Percentiles rank a stretch among this genome's conserved stretches.
Conservation (phyloP, 2,329 filamentous ascomycete species). For the Hypocreales sp. region DNA sequence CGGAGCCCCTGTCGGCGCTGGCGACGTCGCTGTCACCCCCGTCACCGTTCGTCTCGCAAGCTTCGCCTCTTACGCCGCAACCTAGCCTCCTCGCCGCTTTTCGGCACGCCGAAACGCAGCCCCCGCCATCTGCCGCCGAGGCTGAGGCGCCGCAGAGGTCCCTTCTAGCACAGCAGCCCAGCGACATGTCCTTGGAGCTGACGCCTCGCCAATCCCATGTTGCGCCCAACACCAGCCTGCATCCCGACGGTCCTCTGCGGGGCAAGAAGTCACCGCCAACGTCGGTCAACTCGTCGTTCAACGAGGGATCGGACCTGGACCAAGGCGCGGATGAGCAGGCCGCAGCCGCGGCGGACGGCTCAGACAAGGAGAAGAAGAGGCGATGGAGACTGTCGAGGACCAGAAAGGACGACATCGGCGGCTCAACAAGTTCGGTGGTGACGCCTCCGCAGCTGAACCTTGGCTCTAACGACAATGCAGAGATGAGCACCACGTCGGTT, state of each 20-base stretch:
- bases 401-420: conserved; percentile 38
- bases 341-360: conserved; percentile 20
- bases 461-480: conserved; percentile 48
- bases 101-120: not conserved
- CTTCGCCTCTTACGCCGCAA: not conserved
- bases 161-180: conserved; percentile 7
- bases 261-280: conserved; percentile 59
- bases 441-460: conserved; percentile 29
- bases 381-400: conserved; percentile 58
- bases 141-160: conserved; percentile 5
- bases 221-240: conserved; percentile 23
- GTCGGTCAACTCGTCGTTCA: conserved; percentile 62
- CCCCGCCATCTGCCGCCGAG: not conserved
- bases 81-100: too few relatives aligned
- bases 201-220: conserved; percentile 31
- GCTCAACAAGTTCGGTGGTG: conserved; percentile 22
- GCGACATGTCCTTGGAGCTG: conserved; percentile 24
- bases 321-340: conserved; percentile 43
- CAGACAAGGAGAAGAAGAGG: conserved; percentile 54
- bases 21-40: not conserved
- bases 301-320: conserved; percentile 71
- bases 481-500: conserved; percentile 52
- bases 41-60: not conserved
- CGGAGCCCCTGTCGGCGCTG: conserved; percentile 1
- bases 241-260: conserved; percentile 36